These are phyloP conservation scores for Nemania serpens DNA, from an alignment of 2,329 filamentous ascomycete species.

Conservation along the genomic window DNA sequence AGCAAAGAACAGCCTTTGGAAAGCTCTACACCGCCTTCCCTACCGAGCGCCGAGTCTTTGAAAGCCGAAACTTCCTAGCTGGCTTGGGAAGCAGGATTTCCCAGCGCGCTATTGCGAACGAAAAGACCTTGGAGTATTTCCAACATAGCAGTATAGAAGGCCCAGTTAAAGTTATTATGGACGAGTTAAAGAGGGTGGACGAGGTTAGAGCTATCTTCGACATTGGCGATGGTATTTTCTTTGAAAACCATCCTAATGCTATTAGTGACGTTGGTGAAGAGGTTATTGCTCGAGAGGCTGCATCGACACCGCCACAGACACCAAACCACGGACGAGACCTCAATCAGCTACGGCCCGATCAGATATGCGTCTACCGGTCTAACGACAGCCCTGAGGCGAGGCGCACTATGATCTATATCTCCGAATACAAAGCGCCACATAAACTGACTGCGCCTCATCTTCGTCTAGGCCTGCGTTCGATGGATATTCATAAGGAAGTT, in stretches of 20 bases:
- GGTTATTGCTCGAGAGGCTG: too few relatives aligned
- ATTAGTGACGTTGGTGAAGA: too few relatives aligned
- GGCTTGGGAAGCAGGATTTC: conserved; percentile 34
- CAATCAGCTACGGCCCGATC: conserved; percentile 31
- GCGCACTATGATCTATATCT: conserved; percentile 41
- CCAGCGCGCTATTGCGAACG: conserved; percentile 27
- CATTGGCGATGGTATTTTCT: conserved; percentile 39
- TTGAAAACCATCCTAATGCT: conserved; percentile 28
- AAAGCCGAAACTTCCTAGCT: conserved; percentile 33
- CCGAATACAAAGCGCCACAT: conserved; percentile 54
- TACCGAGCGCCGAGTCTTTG: conserved; percentile 33
- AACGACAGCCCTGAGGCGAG: background rate
- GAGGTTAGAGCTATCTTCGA: conserved; percentile 31
- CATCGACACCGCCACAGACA: conserved; percentile 22
- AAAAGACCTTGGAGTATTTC: conserved; percentile 42
- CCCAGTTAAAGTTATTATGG: conserved; percentile 38
- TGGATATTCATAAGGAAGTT: conserved; percentile 49
- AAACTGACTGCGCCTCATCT: conserved; percentile 51
- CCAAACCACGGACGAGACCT: conserved; percentile 31
- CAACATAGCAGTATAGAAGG: conserved; percentile 38
- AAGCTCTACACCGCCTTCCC: conserved; percentile 32
- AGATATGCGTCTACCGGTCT: conserved; percentile 40
- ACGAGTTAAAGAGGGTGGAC: conserved; percentile 35
- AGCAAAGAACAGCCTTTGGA: conserved; percentile 32
- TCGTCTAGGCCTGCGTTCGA: conserved; percentile 47